phyloP scores from a whole-genome alignment of 306 rosid species.

The Phaseolus lunatus region DNA sequence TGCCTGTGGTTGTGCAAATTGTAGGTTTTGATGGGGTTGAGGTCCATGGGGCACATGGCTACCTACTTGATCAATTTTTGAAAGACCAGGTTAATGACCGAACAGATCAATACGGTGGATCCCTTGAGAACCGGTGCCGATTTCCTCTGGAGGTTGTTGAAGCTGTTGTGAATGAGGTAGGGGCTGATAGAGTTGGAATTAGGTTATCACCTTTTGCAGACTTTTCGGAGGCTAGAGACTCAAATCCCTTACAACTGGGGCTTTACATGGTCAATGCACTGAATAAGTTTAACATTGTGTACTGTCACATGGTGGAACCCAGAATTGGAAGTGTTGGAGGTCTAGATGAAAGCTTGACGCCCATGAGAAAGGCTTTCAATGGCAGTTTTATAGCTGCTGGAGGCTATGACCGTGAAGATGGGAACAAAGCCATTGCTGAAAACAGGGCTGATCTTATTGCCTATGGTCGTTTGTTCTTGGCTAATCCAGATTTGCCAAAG shows the following conservation, averaged over 20 bases:
- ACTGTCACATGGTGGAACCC: constrained; percentile 80
- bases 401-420: constrained; percentile 60
- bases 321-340: constrained; percentile 51
- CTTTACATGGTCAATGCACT: constrained; percentile 58
- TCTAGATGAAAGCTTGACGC: constrained; percentile 48
- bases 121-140: constrained; percentile 69
- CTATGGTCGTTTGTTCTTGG: constrained; percentile 59
- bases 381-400: constrained; percentile 67
- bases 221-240: constrained; percentile 56
- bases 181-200: constrained; percentile 70
- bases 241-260: constrained; percentile 60
- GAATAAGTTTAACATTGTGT: constrained; percentile 56
- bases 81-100: constrained; percentile 70
- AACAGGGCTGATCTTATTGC: constrained; percentile 55
- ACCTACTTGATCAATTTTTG: constrained; percentile 69
- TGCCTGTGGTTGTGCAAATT: constrained; percentile 19
- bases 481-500: constrained; percentile 81
- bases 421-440: constrained; percentile 59
- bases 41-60: constrained; percentile 76
- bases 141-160: constrained; percentile 65
- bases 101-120: constrained; percentile 77
- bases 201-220: constrained; percentile 69
- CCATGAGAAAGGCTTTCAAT: constrained; percentile 71
- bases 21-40: constrained; percentile 89
- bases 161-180: constrained; percentile 61